These are phyloP conservation scores for Aspergillus campestris DNA, from an alignment of 495 filamentous ascomycete genomes.

Conservation along the genomic window DNA sequence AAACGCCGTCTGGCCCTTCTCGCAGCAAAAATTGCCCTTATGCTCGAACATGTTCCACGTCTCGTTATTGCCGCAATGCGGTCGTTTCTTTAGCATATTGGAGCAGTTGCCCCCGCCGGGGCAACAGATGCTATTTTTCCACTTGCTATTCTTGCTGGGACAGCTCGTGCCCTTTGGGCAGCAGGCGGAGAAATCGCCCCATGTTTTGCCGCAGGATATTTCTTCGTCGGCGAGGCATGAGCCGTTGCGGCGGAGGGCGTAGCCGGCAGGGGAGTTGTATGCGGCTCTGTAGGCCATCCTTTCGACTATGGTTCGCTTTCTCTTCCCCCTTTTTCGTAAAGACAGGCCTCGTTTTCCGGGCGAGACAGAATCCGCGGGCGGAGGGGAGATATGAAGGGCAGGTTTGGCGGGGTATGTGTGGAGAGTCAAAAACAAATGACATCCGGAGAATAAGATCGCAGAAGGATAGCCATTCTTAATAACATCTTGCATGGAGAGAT, in stretches of 20 bases:
- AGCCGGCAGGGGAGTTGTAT: constrained; percentile 5
- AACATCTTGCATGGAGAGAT: too few relatives aligned
- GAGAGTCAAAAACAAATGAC: too few relatives aligned
- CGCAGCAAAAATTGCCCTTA: constrained; percentile 10
- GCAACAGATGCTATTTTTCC: constrained; percentile 14
- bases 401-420: too few relatives aligned
- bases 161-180: constrained; percentile 8
- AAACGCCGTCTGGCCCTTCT: constrained; percentile 3
- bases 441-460: too few relatives aligned
- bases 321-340: too few relatives aligned
- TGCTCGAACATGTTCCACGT: constrained; percentile 6
- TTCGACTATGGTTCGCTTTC: too few relatives aligned
- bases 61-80: constrained; percentile 5
- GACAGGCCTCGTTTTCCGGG: too few relatives aligned
- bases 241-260: constrained; percentile 11
- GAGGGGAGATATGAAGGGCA: too few relatives aligned
- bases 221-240: constrained; percentile 7
- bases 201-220: constrained; percentile 6
- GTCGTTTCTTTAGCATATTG: background rate
- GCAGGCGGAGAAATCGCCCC: constrained; percentile 10
- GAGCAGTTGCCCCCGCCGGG: constrained; percentile 6
- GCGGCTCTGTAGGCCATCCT: too few relatives aligned
- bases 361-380: too few relatives aligned
- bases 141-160: background rate
- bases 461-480: too few relatives aligned